Base-by-base conservation (phyloP, 192 early-diverging fungal genomes). In the Coemansia nantahalensis region DNA sequence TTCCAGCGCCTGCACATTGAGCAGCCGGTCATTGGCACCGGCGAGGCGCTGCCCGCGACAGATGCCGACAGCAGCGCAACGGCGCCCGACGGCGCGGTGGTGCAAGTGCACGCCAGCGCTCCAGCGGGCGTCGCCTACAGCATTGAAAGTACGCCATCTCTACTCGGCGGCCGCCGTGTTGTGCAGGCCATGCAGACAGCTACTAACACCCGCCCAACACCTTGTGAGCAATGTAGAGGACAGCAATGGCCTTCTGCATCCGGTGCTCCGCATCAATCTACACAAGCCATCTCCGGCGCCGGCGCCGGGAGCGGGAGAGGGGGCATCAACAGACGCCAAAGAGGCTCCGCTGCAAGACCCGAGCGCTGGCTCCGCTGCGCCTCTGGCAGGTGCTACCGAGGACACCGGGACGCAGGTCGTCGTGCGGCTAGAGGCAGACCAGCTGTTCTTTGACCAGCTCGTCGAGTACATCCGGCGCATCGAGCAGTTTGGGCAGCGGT, bases 401-500 rank as follows among this genome's bases (percentile, higher is more conserved):
- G 70, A 74, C n/a, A n/a, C n/a, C n/a, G n/a, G n/a, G 30, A 68
- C 57, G 26, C 59, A 76, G 36, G 62, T 76, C 3, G 57, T 51
- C 4, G 52, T 76, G 30, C 55, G 58, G 7, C 53, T 84, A 24
- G 48, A 79, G 36, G 61, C 74, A 10, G 83, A 85, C 54, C 70
- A 78, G 18, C 58, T 70, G 57, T 85, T 85, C 35, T 85, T 83
- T 53, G 77, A 72, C 58, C 72, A 72, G 48, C 51, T 85, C 28
- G 56, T 82, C 8, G 59, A 76, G 49, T 80, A 85, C 54, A 65
- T 85, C 13, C 68, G 74, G n/a, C 73, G 80, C 42, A 74, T 73
- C 39, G 77, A 62, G 41, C 63, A 68, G 33, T 84, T 89, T 55
- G 83, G 86, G 49, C 54, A 68, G 37, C 48, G 51, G 2, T 79